Base-by-base conservation (phyloP, 1,284 basidiomycete genomes). In the Malassezia restricta region DNA sequence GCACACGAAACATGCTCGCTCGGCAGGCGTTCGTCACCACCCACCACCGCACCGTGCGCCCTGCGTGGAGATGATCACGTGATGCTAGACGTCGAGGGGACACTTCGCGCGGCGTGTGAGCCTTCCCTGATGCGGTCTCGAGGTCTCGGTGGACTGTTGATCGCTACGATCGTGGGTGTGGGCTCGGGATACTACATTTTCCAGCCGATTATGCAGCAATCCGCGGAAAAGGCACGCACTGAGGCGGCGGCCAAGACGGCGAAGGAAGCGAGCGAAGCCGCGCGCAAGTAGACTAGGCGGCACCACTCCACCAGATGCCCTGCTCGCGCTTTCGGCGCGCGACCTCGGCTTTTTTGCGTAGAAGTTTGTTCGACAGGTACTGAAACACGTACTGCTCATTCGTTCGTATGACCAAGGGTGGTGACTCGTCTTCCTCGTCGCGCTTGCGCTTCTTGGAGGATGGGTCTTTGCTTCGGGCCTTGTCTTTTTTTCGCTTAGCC, bases 311-410 rank as follows among this genome's bases (percentile, higher is more conserved):
- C 62, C 66, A 71, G 17, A 64, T 51, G 8, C 61, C 65, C 15
- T 63, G 57, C 8, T 61, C 64, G 48, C 66, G 63, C 42, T 60
- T 58, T 39, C 55, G 43, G 37, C 31, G 11, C 6, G 47, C 57
- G 28, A 71, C 57, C 40, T 63, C 62, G 7, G 67, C 68, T 46
- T 62, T 64, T 17, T 62, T 48, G 29, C 59, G 59, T 51, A 71
- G 64, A 12, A 71, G 58, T 14, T 60, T 56, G 17, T 62, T 60
- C 6, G 61, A 60, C 39, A 71, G 56, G 49, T 71, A 71, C 43
- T 69, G 64, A 38, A 64, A 63, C 7, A 66, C 64, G 32, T 47
- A 60, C 9, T 64, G 49, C 5, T 57, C 56, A 30, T 56, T 56
- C 15, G 64, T 45, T 32, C 59, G 60, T 32, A 54, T 58, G 39